Percentiles rank a stretch among this genome's conserved stretches.
These are phyloP conservation scores for Ehretia macrophylla DNA, from an alignment of 257 asterid species.

Conservation along the genomic window DNA sequence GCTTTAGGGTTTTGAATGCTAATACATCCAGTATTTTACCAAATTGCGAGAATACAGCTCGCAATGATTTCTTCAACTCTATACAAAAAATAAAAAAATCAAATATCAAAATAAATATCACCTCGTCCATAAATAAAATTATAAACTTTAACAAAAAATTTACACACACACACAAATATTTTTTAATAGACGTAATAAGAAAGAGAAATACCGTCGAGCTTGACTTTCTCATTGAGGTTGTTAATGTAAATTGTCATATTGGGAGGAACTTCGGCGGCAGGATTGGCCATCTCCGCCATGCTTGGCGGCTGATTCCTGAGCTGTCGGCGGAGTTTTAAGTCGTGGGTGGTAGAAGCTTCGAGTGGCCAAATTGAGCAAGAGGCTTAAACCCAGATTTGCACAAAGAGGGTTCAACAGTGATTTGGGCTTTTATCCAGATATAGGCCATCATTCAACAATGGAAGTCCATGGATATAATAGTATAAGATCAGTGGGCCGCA, in stretches of 20 bases:
- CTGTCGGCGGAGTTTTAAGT: not conserved
- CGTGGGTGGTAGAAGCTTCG: constrained; percentile 6
- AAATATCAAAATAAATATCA: constrained; percentile 10
- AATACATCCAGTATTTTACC: constrained; percentile 91
- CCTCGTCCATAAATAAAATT: not conserved
- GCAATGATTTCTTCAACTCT: constrained; percentile 92
- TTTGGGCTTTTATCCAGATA: constrained; percentile 4
- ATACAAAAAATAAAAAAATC: not conserved
- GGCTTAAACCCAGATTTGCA: not conserved
- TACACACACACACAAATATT: not conserved
- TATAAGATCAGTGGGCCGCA: too few species aligned
- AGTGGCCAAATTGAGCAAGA: not conserved
- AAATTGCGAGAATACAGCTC: constrained; percentile 94
- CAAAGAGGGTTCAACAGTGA: not conserved
- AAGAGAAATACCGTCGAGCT: constrained; percentile 71
- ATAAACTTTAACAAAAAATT: not conserved
- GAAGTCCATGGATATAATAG: too few species aligned
- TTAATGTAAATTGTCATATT: constrained; percentile 89
- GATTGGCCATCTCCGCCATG: constrained; percentile 67
- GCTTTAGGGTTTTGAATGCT: constrained; percentile 99
- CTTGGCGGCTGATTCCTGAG: constrained; percentile 1
- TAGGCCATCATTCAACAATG: constrained; percentile 1
- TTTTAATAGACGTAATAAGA: not conserved
- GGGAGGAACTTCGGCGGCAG: constrained; percentile 49
- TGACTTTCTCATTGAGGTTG: constrained; percentile 90